These are phyloP conservation scores for Neophaeococcomyces aloes DNA, from an alignment of 2,329 filamentous ascomycete species.

Conservation along the genomic window DNA sequence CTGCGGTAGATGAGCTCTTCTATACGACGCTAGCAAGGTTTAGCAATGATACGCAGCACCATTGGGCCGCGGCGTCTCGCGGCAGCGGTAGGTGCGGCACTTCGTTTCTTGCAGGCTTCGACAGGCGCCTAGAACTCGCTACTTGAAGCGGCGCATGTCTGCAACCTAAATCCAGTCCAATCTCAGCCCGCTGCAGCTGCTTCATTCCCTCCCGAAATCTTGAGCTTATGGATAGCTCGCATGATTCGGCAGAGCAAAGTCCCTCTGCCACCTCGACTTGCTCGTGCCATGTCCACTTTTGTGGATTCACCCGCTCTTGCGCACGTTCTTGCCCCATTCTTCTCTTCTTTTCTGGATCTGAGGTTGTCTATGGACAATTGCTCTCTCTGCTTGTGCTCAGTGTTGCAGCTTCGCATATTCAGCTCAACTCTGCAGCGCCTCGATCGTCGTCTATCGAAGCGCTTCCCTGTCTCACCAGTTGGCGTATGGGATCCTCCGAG, in stretches of 20 bases:
- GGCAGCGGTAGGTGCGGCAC: slow-evolving; percentile 1
- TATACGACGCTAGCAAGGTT: neutral
- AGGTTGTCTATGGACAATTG: too few relatives aligned
- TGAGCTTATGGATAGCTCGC: too few relatives aligned
- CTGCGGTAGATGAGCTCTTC: neutral
- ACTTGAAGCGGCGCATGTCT: neutral
- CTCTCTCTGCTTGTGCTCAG: too few relatives aligned
- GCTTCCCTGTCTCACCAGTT: neutral
- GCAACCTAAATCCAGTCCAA: neutral
- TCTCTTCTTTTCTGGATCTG: too few relatives aligned
- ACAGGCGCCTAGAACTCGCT: neutral
- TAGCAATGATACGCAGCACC: neutral
- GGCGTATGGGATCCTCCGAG: neutral
- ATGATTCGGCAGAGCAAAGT: too few relatives aligned
- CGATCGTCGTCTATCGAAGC: neutral
- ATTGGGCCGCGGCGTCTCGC: neutral
- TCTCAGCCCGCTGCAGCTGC: too few relatives aligned
- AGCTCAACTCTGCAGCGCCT: neutral
- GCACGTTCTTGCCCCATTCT: too few relatives aligned
- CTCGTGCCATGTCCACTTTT: too few relatives aligned
- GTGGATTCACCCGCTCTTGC: too few relatives aligned
- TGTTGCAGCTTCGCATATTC: too few relatives aligned
- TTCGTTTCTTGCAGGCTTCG: neutral
- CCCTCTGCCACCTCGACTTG: too few relatives aligned
- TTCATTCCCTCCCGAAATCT: too few relatives aligned